Evolutionary conservation across 139 green algal species (phyloP), one percentile per base, ranked within the genome.

Genomic region (Chlamydomonas applanata): DNA sequence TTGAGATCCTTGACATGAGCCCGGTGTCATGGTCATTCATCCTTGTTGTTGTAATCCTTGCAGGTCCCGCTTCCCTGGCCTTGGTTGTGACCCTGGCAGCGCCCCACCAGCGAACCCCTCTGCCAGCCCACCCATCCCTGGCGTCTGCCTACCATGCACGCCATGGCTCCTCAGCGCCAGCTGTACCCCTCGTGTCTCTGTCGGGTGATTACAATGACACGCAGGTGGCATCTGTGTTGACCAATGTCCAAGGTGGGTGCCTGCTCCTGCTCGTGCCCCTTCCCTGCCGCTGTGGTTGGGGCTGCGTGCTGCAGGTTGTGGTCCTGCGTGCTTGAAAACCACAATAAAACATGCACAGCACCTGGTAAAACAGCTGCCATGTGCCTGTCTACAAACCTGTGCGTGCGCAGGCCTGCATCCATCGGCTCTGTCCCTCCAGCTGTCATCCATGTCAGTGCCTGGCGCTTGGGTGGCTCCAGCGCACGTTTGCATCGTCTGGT

Each of bases 21-120:
- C n/a, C n/a, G n/a, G n/a, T n/a, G n/a, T n/a, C n/a, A n/a, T n/a
- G n/a, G n/a, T n/a, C n/a, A n/a, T n/a, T n/a, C n/a, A n/a, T n/a
- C n/a, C n/a, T n/a, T n/a, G n/a, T n/a, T 4, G 25, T n/a, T 29
- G 4, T 59, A 32, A 13, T 61, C 73, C 7, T 53, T 5, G 24
- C 74, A 89, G 83, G 79, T 0, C 81, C 79, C 17, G 66, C 63
- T 0, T 35, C 46, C 13, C 71, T 80, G 9, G 40, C 69, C 24
- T 64, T 85, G 24, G 71, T 91, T 29, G 17, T 91, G 22, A 87
- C 81, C 14, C 74, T 86, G 45, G 76, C 81, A 14, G 71, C 83
- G 3, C 86, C 86, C 1, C 86, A 87, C 44, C 61, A 70, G 30
- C 77, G 76, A 0, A 68, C 83, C 7, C 73, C 80, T 25, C 44